These are phyloP conservation scores for Leucaena leucocephala DNA, from an alignment of 306 rosid species.

Conservation along the genomic window DNA sequence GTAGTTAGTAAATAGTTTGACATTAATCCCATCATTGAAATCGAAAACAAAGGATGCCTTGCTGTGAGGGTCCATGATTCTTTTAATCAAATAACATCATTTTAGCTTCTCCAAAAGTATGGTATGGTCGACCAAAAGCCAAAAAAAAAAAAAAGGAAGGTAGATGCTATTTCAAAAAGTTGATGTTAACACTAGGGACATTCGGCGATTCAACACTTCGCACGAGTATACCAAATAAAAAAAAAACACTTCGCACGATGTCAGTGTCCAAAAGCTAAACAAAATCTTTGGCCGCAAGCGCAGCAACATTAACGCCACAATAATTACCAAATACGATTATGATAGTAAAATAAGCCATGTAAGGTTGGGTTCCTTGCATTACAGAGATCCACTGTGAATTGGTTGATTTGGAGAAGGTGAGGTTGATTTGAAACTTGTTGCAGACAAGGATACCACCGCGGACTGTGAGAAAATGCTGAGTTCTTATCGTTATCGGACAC, in stretches of 20 bases:
- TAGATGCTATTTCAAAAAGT: too few relatives aligned
- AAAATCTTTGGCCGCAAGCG: not conserved
- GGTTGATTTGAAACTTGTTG: constrained; percentile 47
- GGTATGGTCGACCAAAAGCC: too few relatives aligned
- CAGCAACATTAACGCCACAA: not conserved
- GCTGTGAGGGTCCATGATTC: not conserved
- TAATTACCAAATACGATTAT: not conserved
- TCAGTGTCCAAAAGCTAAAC: not conserved
- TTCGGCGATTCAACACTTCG: too few relatives aligned
- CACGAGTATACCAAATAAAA: too few relatives aligned
- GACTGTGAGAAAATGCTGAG: constrained; percentile 47
- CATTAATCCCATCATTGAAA: not conserved
- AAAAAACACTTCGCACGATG: not conserved
- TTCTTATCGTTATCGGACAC: constrained; percentile 43
- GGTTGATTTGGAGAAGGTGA: constrained; percentile 44
- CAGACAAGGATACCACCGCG: constrained; percentile 21
- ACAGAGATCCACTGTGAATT: constrained; percentile 37
- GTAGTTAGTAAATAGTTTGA: too few relatives aligned
- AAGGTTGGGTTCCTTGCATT: constrained; percentile 46
- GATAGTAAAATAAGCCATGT: not conserved
- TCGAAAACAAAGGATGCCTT: not conserved
- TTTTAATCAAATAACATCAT: too few relatives aligned
- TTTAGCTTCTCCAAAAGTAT: too few relatives aligned
- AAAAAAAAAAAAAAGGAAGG: too few relatives aligned
- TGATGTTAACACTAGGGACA: too few relatives aligned